Base-by-base conservation (phyloP, 176 grass and related monocot species). In the Tillandsia fasciculata region DNA sequence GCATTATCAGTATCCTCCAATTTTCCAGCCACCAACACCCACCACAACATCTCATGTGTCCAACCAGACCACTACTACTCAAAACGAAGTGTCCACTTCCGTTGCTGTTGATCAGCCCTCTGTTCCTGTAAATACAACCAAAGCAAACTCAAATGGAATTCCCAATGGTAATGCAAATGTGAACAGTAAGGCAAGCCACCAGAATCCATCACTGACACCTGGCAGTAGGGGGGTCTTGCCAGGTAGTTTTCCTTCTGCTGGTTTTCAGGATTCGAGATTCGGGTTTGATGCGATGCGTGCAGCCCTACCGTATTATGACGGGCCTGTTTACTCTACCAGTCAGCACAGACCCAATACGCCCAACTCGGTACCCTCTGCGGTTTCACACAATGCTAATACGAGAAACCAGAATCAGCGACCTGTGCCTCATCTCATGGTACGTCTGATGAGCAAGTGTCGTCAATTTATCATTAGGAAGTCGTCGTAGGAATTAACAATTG, bases 1-100 rank as follows among this genome's bases (percentile, higher is more conserved):
- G 23, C 88, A 92, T 70, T 91, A 96, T 75, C 92, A 91, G 70
- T 92, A 92, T 64, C 83, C 73, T 67, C 88, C 84, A 70, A 89
- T 89, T 82, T 92, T 81, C 64, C 81, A 92, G 76, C 70, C 77
- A 49, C 73, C 54, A 9, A 69, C 86, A 48, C 67, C 83, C 42
- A 89, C 73, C 18, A 83, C 80, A 72, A 50, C 70, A 72, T 77
- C 63, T 15, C 83, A 89, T 77, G 74, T 67, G 53, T 27, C 65
- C 72, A 82, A 73, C 65, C 83, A 70, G 33, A 8, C 33, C 26
- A 50, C 82, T 56, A 83, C 69, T 74, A 53, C 87, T 74, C 89
- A 83, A 49, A 20, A 76, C 50, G 82, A 88, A 52, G 20, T 85
- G 50, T 74, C 83, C 12, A 82, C 79, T 71, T 77, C 81, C 42